Evolutionary conservation across 2,329 filamentous ascomycete genomes (phyloP).

Genomic region (Apiospora koreana): DNA sequence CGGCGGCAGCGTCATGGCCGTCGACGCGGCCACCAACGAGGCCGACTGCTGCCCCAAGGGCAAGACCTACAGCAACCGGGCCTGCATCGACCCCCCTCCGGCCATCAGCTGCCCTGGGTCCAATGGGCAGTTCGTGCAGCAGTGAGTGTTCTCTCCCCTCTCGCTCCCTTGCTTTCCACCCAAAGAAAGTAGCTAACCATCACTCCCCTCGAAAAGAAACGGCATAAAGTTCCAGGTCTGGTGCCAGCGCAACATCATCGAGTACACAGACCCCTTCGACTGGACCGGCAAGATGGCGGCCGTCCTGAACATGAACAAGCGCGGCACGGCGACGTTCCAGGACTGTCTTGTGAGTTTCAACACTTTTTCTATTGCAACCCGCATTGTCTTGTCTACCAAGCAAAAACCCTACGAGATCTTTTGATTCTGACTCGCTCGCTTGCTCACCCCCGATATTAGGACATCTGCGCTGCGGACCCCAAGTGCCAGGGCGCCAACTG

Average conservation of each 20-base stretch:
- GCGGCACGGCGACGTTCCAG: neutral
- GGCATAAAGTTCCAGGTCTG: neutral
- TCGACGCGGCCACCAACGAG: neutral
- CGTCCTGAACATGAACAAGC: slow-evolving; percentile 2
- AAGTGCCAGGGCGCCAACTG: slow-evolving; percentile 4
- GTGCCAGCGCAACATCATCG: neutral
- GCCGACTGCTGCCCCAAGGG: neutral
- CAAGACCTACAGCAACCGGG: neutral
- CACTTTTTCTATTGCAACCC: no score
- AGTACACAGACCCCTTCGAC: neutral
- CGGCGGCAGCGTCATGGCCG: neutral
- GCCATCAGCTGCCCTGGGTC: neutral
- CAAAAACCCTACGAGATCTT: no score
- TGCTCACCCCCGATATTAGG: neutral
- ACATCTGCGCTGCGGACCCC: neutral
- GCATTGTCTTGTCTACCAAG: no score
- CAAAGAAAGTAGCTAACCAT: neutral
- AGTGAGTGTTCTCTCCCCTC: neutral
- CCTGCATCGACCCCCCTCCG: neutral
- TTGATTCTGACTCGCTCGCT: no score
- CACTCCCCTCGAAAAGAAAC: neutral
- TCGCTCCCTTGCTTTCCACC: neutral
- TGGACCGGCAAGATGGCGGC: neutral
- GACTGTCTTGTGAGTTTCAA: neutral
- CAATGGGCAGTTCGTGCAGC: neutral